Base-by-base conservation (phyloP, 192 early-diverging fungal genomes). In the Backusella macrospora region DNA sequence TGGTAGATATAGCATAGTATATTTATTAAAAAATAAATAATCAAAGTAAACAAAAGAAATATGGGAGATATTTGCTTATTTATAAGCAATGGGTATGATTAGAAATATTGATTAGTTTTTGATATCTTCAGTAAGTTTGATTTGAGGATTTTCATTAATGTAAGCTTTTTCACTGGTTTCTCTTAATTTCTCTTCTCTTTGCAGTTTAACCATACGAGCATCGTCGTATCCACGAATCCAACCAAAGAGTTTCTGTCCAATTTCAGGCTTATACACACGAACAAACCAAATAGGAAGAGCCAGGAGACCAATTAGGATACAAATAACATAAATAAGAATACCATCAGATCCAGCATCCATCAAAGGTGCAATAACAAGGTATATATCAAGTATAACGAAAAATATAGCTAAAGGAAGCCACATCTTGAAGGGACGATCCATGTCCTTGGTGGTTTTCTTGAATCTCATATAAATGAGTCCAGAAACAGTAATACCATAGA, bases 401-500 rank as follows among this genome's bases (percentile, higher is more conserved):
- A 79, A 49, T 18, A 74, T 67, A 21, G 77, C 69, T 5, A 79
- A 13, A 29, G 72, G 67, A 18, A 79, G 45, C 72, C 71, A 79
- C 6, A 73, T 73, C 46, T 80, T 83, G 72, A 83, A 79, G 8
- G 84, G 82, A 9, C 82, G 68, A 43, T 81, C 74, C 14, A 72
- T 69, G 10, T 73, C 23, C 14, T 79, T 82, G 16, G 71, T 76
- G 6, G 63, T 68, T 49, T 76, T 76, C 16, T 73, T 71, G 64
- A 79, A 79, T 8, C 84, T 43, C 66, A 86, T 66, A n/a, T 77
- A 75, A 13, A 86, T 48, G 29, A 86, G 42, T 1, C 84, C 84
- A 42, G 74, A 26, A 39, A 86, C 73, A 29, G 74, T 76, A 16
- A 86, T 68, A 15, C 84, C 84, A 43, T 86, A 86, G 77, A 86